Evolutionary conservation across 805 yeast genomes (phyloP).

Genomic region (Candida quercuum): DNA sequence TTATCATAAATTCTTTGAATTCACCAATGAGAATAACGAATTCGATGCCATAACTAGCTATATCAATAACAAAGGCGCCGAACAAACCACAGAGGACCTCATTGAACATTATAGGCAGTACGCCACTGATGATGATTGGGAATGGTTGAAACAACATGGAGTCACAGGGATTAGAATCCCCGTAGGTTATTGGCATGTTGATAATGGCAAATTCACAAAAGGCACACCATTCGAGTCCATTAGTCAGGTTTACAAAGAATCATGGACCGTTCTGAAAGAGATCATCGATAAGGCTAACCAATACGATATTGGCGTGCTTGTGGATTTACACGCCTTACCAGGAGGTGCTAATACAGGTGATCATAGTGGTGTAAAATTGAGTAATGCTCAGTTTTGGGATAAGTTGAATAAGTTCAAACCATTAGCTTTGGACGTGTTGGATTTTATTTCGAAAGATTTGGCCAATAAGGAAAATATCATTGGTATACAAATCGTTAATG

Average conservation of each 20-base stretch:
- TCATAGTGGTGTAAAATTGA: conserved; percentile 70
- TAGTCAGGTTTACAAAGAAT: conserved; percentile 53
- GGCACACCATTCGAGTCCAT: conserved; percentile 59
- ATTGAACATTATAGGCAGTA: conserved; percentile 65
- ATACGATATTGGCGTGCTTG: conserved; percentile 63
- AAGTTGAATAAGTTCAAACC: conserved; percentile 34
- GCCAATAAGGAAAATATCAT: conserved; percentile 57
- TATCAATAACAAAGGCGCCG: conserved; percentile 44
- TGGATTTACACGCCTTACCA: conserved; percentile 88
- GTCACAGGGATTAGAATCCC: conserved; percentile 86
- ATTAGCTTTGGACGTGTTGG: conserved; percentile 44
- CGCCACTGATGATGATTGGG: conserved; percentile 70
- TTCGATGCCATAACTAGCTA: conserved; percentile 59
- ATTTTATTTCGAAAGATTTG: conserved; percentile 60
- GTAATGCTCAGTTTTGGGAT: conserved; percentile 62
- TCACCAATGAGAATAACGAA: conserved; percentile 58
- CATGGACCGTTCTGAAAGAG: conserved; percentile 63
- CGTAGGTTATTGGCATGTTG: conserved; percentile 87
- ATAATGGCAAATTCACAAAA: conserved; percentile 49
- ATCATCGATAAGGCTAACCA: conserved; percentile 55
- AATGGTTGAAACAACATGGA: conserved; percentile 59
- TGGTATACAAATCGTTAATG: conserved; percentile 85
- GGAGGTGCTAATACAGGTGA: conserved; percentile 87
- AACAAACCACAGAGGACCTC: conserved; percentile 45
- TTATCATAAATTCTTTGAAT: conserved; percentile 54